These are phyloP conservation scores for Pichia sorboxylosa DNA, from an alignment of 1,139 yeast genomes.

Conservation along the genomic window DNA sequence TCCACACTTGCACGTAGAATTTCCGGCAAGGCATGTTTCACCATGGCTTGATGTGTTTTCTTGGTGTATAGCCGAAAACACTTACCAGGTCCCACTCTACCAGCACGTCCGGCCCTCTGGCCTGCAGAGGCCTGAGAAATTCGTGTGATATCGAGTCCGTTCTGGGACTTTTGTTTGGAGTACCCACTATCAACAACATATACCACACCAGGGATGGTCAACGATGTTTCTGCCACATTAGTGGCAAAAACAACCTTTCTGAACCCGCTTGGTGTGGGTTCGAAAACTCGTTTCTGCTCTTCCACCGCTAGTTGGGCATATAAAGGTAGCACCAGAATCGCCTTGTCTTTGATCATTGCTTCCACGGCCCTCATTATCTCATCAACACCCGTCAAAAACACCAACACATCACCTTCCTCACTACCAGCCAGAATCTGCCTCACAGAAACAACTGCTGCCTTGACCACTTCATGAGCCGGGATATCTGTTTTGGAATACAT, in stretches of 20 bases:
- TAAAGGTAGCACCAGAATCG: constrained; percentile 58
- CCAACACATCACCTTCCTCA: constrained; percentile 71
- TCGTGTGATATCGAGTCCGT: constrained; percentile 71
- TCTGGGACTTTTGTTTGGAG: constrained; percentile 76
- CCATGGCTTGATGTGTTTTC: constrained; percentile 76
- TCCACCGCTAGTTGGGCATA: constrained; percentile 87
- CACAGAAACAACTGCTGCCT: constrained; percentile 77
- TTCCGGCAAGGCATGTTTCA: constrained; percentile 77
- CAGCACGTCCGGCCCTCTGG: constrained; percentile 96
- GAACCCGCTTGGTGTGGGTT: constrained; percentile 68
- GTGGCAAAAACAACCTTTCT: constrained; percentile 91
- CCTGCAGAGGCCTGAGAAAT: constrained; percentile 93
- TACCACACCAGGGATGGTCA: constrained; percentile 84
- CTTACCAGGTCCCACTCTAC: constrained; percentile 93
- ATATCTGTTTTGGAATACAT: constrained; percentile 74
- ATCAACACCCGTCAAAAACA: constrained; percentile 88
- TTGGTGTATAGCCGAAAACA: constrained; percentile 84
- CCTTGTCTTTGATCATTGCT: constrained; percentile 48
- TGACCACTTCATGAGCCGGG: constrained; percentile 83
- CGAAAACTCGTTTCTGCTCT: constrained; percentile 69
- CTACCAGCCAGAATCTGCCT: constrained; percentile 63
- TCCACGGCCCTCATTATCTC: constrained; percentile 82
- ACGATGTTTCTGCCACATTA: constrained; percentile 92
- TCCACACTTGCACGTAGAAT: constrained; percentile 70
- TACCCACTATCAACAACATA: constrained; percentile 90